phyloP scores from a whole-genome alignment of 108 stramenopile genomes.

The Nannochloropsis oceanica region DNA sequence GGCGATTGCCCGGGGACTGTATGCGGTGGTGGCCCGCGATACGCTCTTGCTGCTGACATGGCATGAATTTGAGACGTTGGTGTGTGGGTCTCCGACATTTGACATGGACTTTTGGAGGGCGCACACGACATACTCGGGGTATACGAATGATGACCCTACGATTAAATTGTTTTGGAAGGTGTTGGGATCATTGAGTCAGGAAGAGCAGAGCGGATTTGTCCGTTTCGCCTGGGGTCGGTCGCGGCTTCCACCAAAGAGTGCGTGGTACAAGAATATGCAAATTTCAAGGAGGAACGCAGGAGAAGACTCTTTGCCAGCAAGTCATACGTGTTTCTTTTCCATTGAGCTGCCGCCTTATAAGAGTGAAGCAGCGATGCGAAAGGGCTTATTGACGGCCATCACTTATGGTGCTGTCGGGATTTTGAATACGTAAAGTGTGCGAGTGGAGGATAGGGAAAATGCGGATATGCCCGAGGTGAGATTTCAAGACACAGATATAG shows the following conservation, averaged over 20 bases:
- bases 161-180: constrained; percentile 45
- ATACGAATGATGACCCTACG: constrained; percentile 14
- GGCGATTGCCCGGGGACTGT: constrained; percentile 35
- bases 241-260: constrained; percentile 32
- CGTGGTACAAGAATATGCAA: constrained; percentile 39
- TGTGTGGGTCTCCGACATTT: constrained; percentile 40
- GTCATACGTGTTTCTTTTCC: constrained; percentile 49
- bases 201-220: constrained; percentile 44
- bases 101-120: constrained; percentile 39
- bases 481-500: too few species aligned
- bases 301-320: constrained; percentile 8
- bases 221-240: constrained; percentile 51
- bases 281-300: background rate
- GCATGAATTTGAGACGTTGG: constrained; percentile 40
- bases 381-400: constrained; percentile 40
- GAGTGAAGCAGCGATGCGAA: constrained; percentile 43
- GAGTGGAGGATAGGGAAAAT: too few species aligned
- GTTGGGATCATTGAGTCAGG: constrained; percentile 30
- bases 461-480: too few species aligned
- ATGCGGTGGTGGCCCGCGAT: constrained; percentile 7
- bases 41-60: constrained; percentile 41
- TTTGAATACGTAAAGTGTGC: constrained; percentile 23
- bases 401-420: constrained; percentile 39
- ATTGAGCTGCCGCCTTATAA: constrained; percentile 44
- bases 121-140: constrained; percentile 40